These are phyloP conservation scores for Pulicaria dysenterica DNA, from an alignment of 129 eudicot species.

Conservation along the genomic window DNA sequence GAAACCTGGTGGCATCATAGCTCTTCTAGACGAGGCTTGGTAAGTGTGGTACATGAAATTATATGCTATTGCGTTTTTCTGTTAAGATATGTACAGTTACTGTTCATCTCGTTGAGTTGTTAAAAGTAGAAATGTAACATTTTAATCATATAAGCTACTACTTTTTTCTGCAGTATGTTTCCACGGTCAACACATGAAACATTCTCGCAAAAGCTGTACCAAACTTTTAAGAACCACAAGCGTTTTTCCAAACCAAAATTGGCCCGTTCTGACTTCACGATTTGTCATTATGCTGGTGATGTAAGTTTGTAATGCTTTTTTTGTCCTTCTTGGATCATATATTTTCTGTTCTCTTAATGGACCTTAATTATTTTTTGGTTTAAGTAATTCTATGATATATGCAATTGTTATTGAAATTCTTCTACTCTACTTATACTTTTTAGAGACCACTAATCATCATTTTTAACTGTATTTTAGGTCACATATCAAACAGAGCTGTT, in stretches of 20 bases:
- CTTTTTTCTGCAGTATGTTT: conserved; percentile 69
- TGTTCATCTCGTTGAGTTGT: conserved; percentile 18
- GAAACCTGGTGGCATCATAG: conserved; percentile 98
- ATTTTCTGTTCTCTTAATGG: not conserved
- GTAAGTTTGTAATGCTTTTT: conserved; percentile 46
- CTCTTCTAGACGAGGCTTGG: conserved; percentile 99
- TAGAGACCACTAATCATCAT: not conserved
- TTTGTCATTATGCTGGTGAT: conserved; percentile 93
- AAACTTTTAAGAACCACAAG: conserved; percentile 67
- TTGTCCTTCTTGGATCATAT: not conserved
- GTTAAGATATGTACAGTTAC: not conserved
- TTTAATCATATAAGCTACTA: not conserved
- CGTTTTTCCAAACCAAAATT: conserved; percentile 84
- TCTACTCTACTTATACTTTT: not conserved
- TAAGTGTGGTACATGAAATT: conserved; percentile 59
- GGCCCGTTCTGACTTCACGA: conserved; percentile 85
- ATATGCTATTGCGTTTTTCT: not conserved
- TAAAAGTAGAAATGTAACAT: not conserved
- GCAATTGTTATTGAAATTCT: not conserved
- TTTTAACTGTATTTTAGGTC: conserved; percentile 48
- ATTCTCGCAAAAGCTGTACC: conserved; percentile 86
- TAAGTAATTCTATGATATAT: not conserved
- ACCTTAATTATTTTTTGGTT: not conserved
- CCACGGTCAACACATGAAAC: conserved; percentile 94
- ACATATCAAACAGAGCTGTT: conserved; percentile 85